A percentile compares a stretch with the other conserved stretches of the same genome.
Evolutionary conservation across 768 basidiomycete species (phyloP).

Genomic region (Atractiella rhizophila): DNA sequence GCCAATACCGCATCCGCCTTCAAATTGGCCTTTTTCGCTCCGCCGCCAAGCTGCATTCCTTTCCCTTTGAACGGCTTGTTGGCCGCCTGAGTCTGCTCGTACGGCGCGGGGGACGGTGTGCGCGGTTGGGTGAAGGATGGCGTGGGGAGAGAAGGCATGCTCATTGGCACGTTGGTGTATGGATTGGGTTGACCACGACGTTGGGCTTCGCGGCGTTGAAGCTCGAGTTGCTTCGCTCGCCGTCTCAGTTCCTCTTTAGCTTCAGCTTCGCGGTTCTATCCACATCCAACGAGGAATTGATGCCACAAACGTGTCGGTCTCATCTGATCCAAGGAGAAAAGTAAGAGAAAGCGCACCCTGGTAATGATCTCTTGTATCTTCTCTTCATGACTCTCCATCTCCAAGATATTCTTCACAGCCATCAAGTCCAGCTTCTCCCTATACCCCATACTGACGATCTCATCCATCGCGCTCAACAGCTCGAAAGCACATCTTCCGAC

Average conservation of each 20-base stretch:
- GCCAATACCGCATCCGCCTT: conserved; percentile 29
- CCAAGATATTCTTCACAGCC: conserved; percentile 26
- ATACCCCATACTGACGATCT: conserved; percentile 66
- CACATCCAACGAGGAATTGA: background rate
- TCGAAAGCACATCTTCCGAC: conserved; percentile 78
- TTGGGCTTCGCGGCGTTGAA: conserved; percentile 88
- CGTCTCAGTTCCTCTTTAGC: conserved; percentile 97
- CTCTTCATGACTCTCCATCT: conserved; percentile 30
- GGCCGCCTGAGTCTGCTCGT: conserved; percentile 1
- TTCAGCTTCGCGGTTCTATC: conserved; percentile 90
- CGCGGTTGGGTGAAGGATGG: conserved; percentile 4
- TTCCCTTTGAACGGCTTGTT: conserved; percentile 51
- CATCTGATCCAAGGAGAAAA: background rate
- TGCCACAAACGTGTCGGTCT: background rate
- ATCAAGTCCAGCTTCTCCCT: conserved; percentile 26
- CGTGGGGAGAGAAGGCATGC: conserved; percentile 1
- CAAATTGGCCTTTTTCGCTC: conserved; percentile 55
- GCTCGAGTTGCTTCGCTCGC: conserved; percentile 87
- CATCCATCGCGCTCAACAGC: conserved; percentile 81
- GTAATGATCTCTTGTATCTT: conserved; percentile 92
- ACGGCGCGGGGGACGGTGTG: conserved; percentile 6
- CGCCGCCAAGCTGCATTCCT: conserved; percentile 93
- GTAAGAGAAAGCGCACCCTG: conserved; percentile 31
- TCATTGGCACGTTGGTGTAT: conserved; percentile 12
- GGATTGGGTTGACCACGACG: conserved; percentile 30